Conservation (phyloP, 2,329 filamentous ascomycete genomes). For the Ceratocystis variospora region DNA sequence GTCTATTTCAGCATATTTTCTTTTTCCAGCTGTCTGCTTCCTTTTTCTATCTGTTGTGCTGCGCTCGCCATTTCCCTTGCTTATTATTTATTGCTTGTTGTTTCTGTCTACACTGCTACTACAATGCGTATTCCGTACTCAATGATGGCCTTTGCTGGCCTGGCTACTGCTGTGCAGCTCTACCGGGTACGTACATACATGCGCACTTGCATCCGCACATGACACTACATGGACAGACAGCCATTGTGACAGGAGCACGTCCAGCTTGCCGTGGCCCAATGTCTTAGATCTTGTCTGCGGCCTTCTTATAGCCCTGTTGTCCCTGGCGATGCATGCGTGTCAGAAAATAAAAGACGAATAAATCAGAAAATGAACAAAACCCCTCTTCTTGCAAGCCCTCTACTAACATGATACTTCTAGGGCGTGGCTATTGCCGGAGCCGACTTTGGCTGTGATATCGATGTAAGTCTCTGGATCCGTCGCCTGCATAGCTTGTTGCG, state of each 20-base stretch:
- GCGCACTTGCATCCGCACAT: too few relatives aligned
- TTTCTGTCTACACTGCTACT: background rate
- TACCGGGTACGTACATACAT: slow-evolving; percentile 10
- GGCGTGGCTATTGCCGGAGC: slow-evolving; percentile 31
- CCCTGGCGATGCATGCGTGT: background rate
- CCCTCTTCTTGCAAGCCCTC: background rate
- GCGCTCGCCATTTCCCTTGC: background rate
- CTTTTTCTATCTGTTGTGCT: too few relatives aligned
- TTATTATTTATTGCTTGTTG: background rate
- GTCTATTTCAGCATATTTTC: too few relatives aligned
- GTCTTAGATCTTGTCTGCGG: background rate
- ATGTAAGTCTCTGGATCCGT: slow-evolving; percentile 24
- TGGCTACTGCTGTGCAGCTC: slow-evolving; percentile 12
- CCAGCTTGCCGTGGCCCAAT: background rate
- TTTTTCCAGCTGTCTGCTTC: too few relatives aligned
- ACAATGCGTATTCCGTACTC: slow-evolving; percentile 5
- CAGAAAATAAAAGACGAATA: background rate
- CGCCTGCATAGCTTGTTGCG: background rate
- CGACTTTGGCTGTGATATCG: slow-evolving; percentile 32
- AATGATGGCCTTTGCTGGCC: slow-evolving; percentile 10
- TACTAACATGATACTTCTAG: slow-evolving; percentile 7
- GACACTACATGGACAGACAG: too few relatives aligned
- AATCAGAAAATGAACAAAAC: background rate
- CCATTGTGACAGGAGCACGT: too few relatives aligned
- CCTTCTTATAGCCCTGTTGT: background rate